A percentile compares a stretch with the other conserved stretches of the same genome.
Evolutionary conservation across 306 rosid species (phyloP).

Genomic region (Oemleria cerasiformis): DNA sequence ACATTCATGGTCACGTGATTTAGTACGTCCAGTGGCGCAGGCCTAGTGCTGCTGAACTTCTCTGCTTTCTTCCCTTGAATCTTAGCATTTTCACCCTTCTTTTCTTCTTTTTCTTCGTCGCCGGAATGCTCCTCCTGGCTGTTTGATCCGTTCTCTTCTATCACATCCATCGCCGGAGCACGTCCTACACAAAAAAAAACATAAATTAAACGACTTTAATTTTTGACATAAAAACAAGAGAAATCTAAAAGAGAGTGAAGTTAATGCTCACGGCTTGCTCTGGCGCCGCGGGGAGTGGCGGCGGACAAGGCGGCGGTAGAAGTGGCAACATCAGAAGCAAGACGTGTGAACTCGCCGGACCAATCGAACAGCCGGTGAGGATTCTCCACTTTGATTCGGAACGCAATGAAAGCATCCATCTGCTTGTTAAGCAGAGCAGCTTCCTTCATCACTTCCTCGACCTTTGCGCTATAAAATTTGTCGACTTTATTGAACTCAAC

Average conservation of each 20-base stretch:
- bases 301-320: slow-evolving; percentile 48
- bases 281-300: slow-evolving; percentile 39
- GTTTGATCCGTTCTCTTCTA: slow-evolving; percentile 36
- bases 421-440: slow-evolving; percentile 58
- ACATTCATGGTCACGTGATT: slow-evolving; percentile 46
- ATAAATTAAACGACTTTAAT: neutral
- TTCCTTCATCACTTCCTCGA: slow-evolving; percentile 59
- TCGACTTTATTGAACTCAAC: slow-evolving; percentile 64
- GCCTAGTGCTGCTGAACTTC: slow-evolving; percentile 21
- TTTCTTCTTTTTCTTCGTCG: slow-evolving; percentile 20
- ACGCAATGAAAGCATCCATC: slow-evolving; percentile 70
- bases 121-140: slow-evolving; percentile 26
- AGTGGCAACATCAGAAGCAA: slow-evolving; percentile 52
- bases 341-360: slow-evolving; percentile 47
- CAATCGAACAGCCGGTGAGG: slow-evolving; percentile 33
- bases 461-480: slow-evolving; percentile 43
- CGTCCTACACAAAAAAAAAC: slow-evolving; percentile 31
- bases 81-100: neutral
- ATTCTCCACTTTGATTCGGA: slow-evolving; percentile 62
- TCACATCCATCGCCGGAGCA: slow-evolving; percentile 40
- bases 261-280: slow-evolving; percentile 32
- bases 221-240: neutral
- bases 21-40: slow-evolving; percentile 53
- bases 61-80: slow-evolving; percentile 18
- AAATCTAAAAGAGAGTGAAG: too few relatives aligned